These are phyloP conservation scores for Tripterygium wilfordii DNA, from an alignment of 177 flowering plant genomes.

Conservation along the genomic window DNA sequence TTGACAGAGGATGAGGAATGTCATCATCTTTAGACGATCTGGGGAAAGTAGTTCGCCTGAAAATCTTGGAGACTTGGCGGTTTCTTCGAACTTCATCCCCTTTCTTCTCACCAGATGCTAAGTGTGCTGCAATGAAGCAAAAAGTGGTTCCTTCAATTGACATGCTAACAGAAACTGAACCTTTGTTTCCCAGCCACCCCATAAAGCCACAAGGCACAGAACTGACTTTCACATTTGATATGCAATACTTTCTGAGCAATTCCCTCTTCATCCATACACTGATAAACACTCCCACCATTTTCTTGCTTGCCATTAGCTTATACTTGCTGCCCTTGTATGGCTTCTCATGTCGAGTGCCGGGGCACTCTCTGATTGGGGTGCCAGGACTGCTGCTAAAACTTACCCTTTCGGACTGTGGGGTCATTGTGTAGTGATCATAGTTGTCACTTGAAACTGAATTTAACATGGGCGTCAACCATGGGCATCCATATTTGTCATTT, in stretches of 20 bases:
- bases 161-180: slow-evolving; percentile 70
- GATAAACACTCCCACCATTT: slow-evolving; percentile 72
- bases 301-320: slow-evolving; percentile 61
- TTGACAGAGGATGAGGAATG: slow-evolving; percentile 42
- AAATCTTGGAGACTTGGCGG: slow-evolving; percentile 62
- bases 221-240: slow-evolving; percentile 50
- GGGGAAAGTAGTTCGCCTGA: slow-evolving; percentile 53
- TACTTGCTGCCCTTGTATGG: slow-evolving; percentile 21
- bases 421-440: slow-evolving; percentile 15
- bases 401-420: slow-evolving; percentile 6
- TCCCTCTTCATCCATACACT: slow-evolving; percentile 64
- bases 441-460: slow-evolving; percentile 29
- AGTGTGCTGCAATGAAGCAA: slow-evolving; percentile 62
- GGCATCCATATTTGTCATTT: slow-evolving; percentile 42
- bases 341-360: slow-evolving; percentile 7
- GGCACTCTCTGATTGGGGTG: slow-evolving; percentile 11
- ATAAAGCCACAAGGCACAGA: slow-evolving; percentile 75
- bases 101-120: slow-evolving; percentile 75
- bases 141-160: slow-evolving; percentile 62
- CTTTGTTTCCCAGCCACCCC: slow-evolving; percentile 77
- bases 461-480: slow-evolving; percentile 49
- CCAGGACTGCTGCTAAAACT: slow-evolving; percentile 3
- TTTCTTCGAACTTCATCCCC: slow-evolving; percentile 66
- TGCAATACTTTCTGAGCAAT: slow-evolving; percentile 30
- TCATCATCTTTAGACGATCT: slow-evolving; percentile 30